Evolutionary conservation across 2,329 filamentous ascomycete species (phyloP).

Genomic region (Clarireedia hainanense): DNA sequence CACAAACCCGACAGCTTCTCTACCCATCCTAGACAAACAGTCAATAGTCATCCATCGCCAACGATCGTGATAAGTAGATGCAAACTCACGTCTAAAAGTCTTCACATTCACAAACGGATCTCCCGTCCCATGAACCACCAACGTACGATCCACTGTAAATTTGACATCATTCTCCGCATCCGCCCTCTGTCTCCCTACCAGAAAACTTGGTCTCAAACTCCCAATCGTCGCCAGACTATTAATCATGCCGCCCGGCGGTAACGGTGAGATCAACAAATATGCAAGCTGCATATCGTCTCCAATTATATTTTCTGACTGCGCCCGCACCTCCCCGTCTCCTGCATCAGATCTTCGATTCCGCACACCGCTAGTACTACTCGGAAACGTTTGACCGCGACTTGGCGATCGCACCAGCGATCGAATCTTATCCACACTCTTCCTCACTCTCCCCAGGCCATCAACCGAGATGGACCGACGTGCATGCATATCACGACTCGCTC

Average conservation of each 20-base stretch:
- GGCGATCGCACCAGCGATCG: constrained; percentile 23
- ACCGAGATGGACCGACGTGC: constrained; percentile 22
- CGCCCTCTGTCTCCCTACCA: constrained; percentile 25
- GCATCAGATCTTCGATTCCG: neutral
- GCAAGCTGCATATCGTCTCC: constrained; percentile 33
- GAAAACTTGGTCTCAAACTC: constrained; percentile 13
- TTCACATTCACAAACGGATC: constrained; percentile 65
- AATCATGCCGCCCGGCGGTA: constrained; percentile 44
- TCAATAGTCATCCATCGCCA: neutral
- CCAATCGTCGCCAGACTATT: constrained; percentile 53
- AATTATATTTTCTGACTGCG: constrained; percentile 1
- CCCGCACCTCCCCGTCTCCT: neutral
- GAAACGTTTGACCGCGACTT: neutral
- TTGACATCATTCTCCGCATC: constrained; percentile 38
- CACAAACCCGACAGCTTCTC: neutral
- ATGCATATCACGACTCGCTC: constrained; percentile 31
- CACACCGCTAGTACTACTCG: neutral
- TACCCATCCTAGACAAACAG: neutral
- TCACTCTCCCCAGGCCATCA: constrained; percentile 30
- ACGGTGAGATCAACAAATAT: constrained; percentile 62
- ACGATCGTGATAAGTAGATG: neutral
- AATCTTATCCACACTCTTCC: constrained; percentile 34
- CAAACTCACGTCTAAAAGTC: constrained; percentile 42
- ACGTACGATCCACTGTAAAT: constrained; percentile 48
- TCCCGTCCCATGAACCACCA: constrained; percentile 66